A percentile compares a stretch with the other conserved stretches of the same genome.
Evolutionary conservation across 805 yeast genomes (phyloP).

Genomic region (Candida ulmi): DNA sequence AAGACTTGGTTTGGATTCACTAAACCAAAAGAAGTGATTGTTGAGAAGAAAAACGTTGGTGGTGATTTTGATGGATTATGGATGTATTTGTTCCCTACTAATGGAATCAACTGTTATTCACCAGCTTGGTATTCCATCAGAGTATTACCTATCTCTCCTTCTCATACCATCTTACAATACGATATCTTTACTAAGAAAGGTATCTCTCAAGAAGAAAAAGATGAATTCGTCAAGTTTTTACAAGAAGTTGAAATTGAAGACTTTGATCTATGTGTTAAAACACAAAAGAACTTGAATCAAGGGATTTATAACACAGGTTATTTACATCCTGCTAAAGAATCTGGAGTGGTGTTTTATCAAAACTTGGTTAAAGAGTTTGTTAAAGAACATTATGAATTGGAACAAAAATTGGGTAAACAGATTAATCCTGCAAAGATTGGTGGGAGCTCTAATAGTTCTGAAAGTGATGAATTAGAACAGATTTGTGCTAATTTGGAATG

Average conservation of each 20-base stretch:
- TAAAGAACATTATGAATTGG: conserved; percentile 43
- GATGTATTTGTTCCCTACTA: conserved; percentile 56
- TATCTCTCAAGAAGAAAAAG: conserved; percentile 42
- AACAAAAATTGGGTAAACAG: conserved; percentile 37
- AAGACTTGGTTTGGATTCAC: conserved; percentile 51
- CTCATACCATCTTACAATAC: conserved; percentile 51
- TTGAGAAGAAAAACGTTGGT: conserved; percentile 42
- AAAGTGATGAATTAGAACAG: conserved; percentile 43
- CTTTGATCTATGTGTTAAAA: conserved; percentile 51
- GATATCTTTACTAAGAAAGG: conserved; percentile 61
- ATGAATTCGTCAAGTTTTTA: conserved; percentile 58
- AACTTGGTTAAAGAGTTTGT: conserved; percentile 52
- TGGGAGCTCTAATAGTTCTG: conserved; percentile 33
- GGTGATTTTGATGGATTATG: conserved; percentile 59
- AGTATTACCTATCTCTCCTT: conserved; percentile 49
- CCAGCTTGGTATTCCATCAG: conserved; percentile 64
- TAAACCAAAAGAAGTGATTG: conserved; percentile 21
- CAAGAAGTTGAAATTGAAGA: conserved; percentile 60
- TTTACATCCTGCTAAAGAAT: conserved; percentile 53
- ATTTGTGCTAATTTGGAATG: conserved; percentile 49
- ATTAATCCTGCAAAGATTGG: conserved; percentile 46
- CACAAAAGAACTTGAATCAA: conserved; percentile 57
- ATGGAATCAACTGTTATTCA: conserved; percentile 59
- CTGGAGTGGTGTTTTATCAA: conserved; percentile 55
- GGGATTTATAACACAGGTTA: conserved; percentile 55